phyloP scores from a whole-genome alignment of 2,329 filamentous ascomycete species.

The Exophiala bonariae region DNA sequence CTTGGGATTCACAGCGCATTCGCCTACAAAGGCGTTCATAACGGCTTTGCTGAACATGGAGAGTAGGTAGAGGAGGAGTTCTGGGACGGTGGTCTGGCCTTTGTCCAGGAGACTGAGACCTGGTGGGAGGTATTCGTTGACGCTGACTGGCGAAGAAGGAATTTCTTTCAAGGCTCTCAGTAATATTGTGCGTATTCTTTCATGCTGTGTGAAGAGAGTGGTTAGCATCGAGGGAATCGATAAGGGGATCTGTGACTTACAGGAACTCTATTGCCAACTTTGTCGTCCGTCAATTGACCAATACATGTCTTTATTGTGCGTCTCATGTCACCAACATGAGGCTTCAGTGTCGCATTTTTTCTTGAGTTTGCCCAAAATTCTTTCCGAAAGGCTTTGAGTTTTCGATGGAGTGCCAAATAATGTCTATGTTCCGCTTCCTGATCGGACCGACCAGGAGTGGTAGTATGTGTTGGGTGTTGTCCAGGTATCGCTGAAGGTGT shows the following conservation, averaged over 20 bases:
- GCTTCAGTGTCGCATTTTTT: conserved; percentile 59
- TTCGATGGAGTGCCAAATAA: conserved; percentile 63
- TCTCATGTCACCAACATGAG: conserved; percentile 69
- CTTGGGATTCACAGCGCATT: conserved; percentile 63
- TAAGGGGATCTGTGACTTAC: conserved; percentile 40
- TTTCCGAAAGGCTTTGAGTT: conserved; percentile 62
- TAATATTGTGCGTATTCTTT: conserved; percentile 54
- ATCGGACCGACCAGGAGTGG: conserved; percentile 23
- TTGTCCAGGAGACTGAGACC: conserved; percentile 31
- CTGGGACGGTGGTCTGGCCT: conserved; percentile 43
- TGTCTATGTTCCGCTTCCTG: conserved; percentile 46
- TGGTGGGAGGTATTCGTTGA: conserved; percentile 52
- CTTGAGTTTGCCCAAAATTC: conserved; percentile 57
- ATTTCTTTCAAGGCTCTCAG: conserved; percentile 54
- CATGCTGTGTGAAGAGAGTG: conserved; percentile 34
- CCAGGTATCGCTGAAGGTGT: conserved; percentile 2
- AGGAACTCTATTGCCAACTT: conserved; percentile 60
- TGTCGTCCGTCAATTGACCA: conserved; percentile 70
- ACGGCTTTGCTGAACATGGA: conserved; percentile 74
- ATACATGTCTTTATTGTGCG: conserved; percentile 70
- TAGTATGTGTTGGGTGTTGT: conserved; percentile 3
- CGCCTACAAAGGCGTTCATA: conserved; percentile 67
- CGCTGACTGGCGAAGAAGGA: conserved; percentile 56
- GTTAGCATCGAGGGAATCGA: not conserved
- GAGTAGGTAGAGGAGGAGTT: conserved; percentile 71